phyloP scores from a whole-genome alignment of 345 rosid species.

The Viola odorata region DNA sequence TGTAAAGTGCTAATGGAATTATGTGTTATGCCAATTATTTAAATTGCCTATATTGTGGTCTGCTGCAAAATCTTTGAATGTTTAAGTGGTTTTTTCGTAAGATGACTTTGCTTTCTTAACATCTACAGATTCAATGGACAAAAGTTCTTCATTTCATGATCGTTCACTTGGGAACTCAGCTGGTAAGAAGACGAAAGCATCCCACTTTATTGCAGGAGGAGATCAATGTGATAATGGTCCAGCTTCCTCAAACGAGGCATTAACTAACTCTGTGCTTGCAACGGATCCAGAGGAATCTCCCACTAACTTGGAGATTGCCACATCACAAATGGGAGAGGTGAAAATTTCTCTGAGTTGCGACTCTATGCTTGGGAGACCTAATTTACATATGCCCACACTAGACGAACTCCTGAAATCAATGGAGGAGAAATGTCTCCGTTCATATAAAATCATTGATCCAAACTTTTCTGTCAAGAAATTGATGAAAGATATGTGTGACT shows the following conservation, averaged over 20 bases:
- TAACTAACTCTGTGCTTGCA: constrained; percentile 20
- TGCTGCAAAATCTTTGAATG: not conserved
- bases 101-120: constrained; percentile 9
- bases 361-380: constrained; percentile 49
- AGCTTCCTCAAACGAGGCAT: constrained; percentile 18
- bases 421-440: constrained; percentile 70
- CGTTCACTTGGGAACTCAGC: constrained; percentile 21
- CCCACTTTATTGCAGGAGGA: constrained; percentile 20
- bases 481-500: constrained; percentile 74
- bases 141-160: constrained; percentile 22
- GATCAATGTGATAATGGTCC: constrained; percentile 16
- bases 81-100: not conserved
- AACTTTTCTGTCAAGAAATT: constrained; percentile 58
- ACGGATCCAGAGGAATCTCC: constrained; percentile 25
- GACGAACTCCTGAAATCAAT: constrained; percentile 62
- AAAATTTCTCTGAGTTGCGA: constrained; percentile 67
- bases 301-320: constrained; percentile 58
- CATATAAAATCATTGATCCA: constrained; percentile 73
- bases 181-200: constrained; percentile 24
- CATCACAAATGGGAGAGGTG: constrained; percentile 76
- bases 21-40: not conserved
- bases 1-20: not conserved
- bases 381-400: constrained; percentile 52
- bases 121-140: constrained; percentile 29
- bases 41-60: not conserved